Conservation (phyloP, 2,329 filamentous ascomycete species). For the Scedosporium dehoogii region DNA sequence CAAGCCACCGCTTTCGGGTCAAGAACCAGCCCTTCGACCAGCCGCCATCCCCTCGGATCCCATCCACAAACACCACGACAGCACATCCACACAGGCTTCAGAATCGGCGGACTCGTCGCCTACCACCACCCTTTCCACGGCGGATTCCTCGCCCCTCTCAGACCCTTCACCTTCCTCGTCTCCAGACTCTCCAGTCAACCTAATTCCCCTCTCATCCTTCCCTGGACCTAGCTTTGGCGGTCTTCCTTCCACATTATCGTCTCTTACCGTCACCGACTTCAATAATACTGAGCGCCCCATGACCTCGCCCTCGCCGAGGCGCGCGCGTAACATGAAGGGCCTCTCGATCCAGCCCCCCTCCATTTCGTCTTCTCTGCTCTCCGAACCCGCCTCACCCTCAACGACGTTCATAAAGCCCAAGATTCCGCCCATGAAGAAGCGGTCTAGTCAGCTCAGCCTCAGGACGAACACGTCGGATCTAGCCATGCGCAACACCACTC, state of each 20-base stretch:
- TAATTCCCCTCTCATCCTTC: slow-evolving; percentile 62
- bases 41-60: slow-evolving; percentile 32
- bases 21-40: slow-evolving; percentile 27
- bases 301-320: slow-evolving; percentile 60
- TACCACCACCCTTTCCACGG: slow-evolving; percentile 85
- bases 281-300: slow-evolving; percentile 41
- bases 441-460: slow-evolving; percentile 68
- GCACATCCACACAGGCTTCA: slow-evolving; percentile 66
- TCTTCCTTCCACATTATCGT: slow-evolving; percentile 23
- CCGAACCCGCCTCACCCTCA: slow-evolving; percentile 53
- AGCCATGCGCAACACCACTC: slow-evolving; percentile 31
- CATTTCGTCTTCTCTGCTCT: slow-evolving; percentile 29
- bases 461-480: slow-evolving; percentile 59
- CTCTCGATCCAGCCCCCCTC: slow-evolving; percentile 63
- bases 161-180: slow-evolving; percentile 88
- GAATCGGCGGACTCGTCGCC: slow-evolving; percentile 91
- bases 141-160: slow-evolving; percentile 81
- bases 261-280: slow-evolving; percentile 33
- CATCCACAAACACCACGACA: slow-evolving; percentile 62
- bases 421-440: slow-evolving; percentile 60
- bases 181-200: slow-evolving; percentile 75
- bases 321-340: slow-evolving; percentile 75
- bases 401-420: slow-evolving; percentile 73
- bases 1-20: slow-evolving; percentile 18
- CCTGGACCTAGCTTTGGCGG: slow-evolving; percentile 48